phyloP scores from a whole-genome alignment of 1,284 basidiomycete genomes.

The Leucoagaricus sp. region DNA sequence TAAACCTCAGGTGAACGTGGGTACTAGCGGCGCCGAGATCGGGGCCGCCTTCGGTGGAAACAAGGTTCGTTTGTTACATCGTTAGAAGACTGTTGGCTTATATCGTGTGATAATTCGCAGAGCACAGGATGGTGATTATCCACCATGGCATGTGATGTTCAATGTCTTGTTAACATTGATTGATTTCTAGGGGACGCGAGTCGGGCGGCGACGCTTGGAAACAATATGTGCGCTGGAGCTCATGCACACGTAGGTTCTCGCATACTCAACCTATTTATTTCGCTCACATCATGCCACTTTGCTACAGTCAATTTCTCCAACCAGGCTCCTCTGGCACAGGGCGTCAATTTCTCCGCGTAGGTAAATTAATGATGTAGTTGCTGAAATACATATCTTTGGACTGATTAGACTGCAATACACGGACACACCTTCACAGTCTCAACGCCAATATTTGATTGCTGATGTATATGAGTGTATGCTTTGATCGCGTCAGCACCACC shows the following conservation, averaged over 20 bases:
- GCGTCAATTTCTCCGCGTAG: slow-evolving; percentile 74
- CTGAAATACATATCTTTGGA: neutral
- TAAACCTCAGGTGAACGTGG: slow-evolving; percentile 76
- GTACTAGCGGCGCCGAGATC: slow-evolving; percentile 94
- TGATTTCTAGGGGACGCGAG: slow-evolving; percentile 81
- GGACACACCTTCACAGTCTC: neutral
- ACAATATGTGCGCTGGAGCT: slow-evolving; percentile 87
- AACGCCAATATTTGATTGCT: neutral
- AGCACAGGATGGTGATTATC: slow-evolving; percentile 72
- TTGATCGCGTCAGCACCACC: neutral
- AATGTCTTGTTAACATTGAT: slow-evolving; percentile 13
- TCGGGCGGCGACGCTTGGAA: slow-evolving; percentile 98
- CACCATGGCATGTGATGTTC: slow-evolving; percentile 10
- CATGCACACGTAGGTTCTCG: slow-evolving; percentile 66
- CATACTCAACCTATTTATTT: slow-evolving; percentile 9
- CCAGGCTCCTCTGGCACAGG: slow-evolving; percentile 88
- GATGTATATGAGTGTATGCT: neutral
- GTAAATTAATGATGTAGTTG: neutral
- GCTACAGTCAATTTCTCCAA: slow-evolving; percentile 83
- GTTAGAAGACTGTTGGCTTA: neutral
- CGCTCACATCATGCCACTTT: slow-evolving; percentile 14
- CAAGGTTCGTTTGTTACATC: slow-evolving; percentile 56
- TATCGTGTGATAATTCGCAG: slow-evolving; percentile 36
- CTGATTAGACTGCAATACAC: neutral
- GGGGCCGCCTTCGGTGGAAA: slow-evolving; percentile 88